Base-by-base conservation (phyloP, 176 grass and related monocot species). In the Saccharum spontaneum region DNA sequence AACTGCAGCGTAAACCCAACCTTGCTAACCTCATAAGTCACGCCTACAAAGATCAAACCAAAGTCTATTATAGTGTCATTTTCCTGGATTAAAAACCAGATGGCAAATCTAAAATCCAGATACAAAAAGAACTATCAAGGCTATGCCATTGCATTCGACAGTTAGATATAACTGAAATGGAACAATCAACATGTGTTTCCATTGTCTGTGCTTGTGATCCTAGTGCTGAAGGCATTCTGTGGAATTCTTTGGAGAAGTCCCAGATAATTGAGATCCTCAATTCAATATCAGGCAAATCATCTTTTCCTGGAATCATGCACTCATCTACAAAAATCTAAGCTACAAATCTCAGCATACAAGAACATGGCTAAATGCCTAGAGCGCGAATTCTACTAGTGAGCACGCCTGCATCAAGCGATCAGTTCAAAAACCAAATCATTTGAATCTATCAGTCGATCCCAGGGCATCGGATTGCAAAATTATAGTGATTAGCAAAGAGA, bases 401-500 rank as follows among this genome's bases (percentile, higher is more conserved):
- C 33, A 16, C 13, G 30, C 38, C 38, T 26, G 38, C 55, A 59
- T 14, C 13, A 37, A 36, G 22, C 2, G 44, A 14, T 31, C 15
- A 64, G 77, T 30, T 54, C 26, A 54, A 66, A 72, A 9, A 16
- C 22, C 33, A 24, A 40, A 82, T 11, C 66, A 10, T 4, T 15
- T 44, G 10, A 81, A 5, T n/a, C 71, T 17, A 54, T 11, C 3
- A 34, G 67, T 54, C 64, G 44, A 66, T 71, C 55, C 54, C 43
- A 12, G 41, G 10, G 23, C 63, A 33, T 66, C 63, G 0, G 28
- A 66, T 68, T 20, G 16, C 54, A 11, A 31, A 18, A 64, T 41
- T 59, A 59, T 6, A 88, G 70, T 7, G 64, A 67, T 31, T 28
- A 69, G 63, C 49, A 43, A 64, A 33, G 33, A 82, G 79, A 10